These are phyloP conservation scores for Apophysomyces elegans DNA, from an alignment of 371 early-diverging fungal genomes.

Conservation along the genomic window DNA sequence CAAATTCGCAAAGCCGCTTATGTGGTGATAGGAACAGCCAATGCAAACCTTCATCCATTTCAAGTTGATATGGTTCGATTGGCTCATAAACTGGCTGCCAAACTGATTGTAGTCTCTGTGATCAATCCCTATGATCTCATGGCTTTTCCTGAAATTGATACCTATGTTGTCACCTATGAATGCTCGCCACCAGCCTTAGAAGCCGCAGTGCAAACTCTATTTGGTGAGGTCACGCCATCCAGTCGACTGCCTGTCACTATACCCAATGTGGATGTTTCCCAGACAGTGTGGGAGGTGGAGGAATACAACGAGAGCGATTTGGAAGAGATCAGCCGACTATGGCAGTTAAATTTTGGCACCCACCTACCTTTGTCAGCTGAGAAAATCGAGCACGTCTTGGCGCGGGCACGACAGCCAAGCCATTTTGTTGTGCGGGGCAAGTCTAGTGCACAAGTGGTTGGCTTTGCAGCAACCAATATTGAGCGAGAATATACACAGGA, in stretches of 20 bases:
- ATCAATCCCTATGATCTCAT: conserved; percentile 56
- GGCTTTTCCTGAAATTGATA: conserved; percentile 40
- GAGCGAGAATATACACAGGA: conserved; percentile 10
- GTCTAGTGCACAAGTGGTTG: conserved; percentile 25
- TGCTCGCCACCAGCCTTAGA: conserved; percentile 55
- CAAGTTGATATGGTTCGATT: conserved; percentile 41
- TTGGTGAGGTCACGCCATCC: conserved; percentile 39
- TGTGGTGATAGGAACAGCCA: conserved; percentile 52
- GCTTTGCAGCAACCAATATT: conserved; percentile 45
- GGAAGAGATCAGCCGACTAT: conserved; percentile 23
- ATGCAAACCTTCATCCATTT: conserved; percentile 49
- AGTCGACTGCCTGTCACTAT: conserved; percentile 44
- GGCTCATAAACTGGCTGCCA: conserved; percentile 17
- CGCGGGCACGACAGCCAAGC: conserved; percentile 17
- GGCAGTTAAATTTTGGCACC: conserved; percentile 27
- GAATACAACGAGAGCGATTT: conserved; percentile 20
- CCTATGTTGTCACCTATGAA: conserved; percentile 51
- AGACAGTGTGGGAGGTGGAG: neutral
- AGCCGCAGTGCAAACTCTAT: conserved; percentile 38
- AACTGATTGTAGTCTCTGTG: conserved; percentile 39
- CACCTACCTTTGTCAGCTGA: conserved; percentile 36
- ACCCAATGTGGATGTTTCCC: conserved; percentile 16
- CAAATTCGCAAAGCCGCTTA: conserved; percentile 29
- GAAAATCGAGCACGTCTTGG: conserved; percentile 29
- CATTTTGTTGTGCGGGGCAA: conserved; percentile 31